Conservation (phyloP, 2,329 filamentous ascomycete genomes). For the Chaetomium sp. region DNA sequence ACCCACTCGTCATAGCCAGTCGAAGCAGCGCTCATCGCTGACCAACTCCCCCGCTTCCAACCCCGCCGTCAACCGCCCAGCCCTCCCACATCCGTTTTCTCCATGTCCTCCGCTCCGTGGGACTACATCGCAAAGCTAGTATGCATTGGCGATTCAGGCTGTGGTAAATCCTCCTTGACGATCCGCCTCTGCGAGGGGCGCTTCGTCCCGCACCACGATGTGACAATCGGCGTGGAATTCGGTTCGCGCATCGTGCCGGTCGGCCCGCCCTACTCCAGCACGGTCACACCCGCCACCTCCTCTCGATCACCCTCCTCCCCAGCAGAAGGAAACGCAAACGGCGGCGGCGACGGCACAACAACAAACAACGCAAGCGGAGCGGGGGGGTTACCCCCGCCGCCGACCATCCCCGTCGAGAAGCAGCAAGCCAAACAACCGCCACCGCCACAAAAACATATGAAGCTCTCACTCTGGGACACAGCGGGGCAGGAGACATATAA, state of each 20-base stretch:
- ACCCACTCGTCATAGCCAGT: neutral
- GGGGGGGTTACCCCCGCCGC: constrained; percentile 58
- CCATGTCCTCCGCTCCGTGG: constrained; percentile 74
- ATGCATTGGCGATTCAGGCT: constrained; percentile 94
- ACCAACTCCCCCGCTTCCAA: constrained; percentile 9
- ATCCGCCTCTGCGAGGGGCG: constrained; percentile 96
- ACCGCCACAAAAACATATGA: constrained; percentile 74
- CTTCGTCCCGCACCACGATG: constrained; percentile 92
- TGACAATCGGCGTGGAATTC: constrained; percentile 96
- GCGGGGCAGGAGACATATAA: constrained; percentile 98
- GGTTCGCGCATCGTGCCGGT: constrained; percentile 61
- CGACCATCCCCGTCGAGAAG: constrained; percentile 32
- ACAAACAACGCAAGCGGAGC: constrained; percentile 8
- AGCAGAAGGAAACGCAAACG: neutral
- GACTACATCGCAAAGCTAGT: constrained; percentile 99
- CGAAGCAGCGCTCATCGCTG: neutral
- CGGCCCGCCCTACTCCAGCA: constrained; percentile 26
- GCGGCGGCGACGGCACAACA: too few species aligned
- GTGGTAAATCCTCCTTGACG: constrained; percentile 91
- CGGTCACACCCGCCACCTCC: constrained; percentile 36
- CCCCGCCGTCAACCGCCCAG: constrained; percentile 15
- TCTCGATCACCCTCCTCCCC: neutral
- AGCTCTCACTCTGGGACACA: constrained; percentile 92
- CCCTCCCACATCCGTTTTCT: constrained; percentile 25
- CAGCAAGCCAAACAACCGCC: constrained; percentile 23